Evolutionary conservation across 1,284 basidiomycete genomes (phyloP), one percentile per base, ranked within the genome.

Genomic region (Ganoderma sp.): DNA sequence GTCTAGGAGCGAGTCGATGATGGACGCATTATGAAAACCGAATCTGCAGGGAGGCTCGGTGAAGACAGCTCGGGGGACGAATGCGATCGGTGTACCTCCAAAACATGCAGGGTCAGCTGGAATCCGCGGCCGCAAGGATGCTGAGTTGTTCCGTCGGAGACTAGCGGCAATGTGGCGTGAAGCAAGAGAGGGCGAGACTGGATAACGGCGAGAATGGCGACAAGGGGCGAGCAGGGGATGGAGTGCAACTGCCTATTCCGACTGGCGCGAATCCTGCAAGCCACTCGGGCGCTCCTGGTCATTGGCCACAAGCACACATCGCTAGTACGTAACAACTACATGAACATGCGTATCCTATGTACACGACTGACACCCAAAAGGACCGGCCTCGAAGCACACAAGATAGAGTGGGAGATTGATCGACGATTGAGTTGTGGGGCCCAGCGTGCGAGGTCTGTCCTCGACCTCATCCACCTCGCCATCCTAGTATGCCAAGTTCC

Each of bases 1-100:
- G 85, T 94, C 91, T 73, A 94, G 87, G 71, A 94, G 85, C 77
- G 86, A 87, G 86, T 94, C 92, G 82, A 94, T 93, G 69, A 89
- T 84, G 67, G 91, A 93, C 67, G 89, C 89, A 84, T 92, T 92
- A 80, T 92, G 88, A 81, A 94, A 94, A 72, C 91, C 92, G 82
- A 94, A 94, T 88, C 93, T 94, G 71, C 67, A 70, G 71, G 61
- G 67, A 69, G 70, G 63, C 60, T 68, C 64, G 69, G 70, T 74
- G 69, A 71, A 75, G 72, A 68, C 63, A 61, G 70, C 67, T 71
- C 63, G 65, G 68, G 56, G 45, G 57, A 66, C 66, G 69, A 68
- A 50, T 63, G 69, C 66, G 61, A 66, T 68, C 69, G 66, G 72
- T 67, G 69, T 77, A 79, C 78, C 76, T 79, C 78, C 78, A 79